A percentile compares a stretch with the other conserved stretches of the same genome.
phyloP scores from a whole-genome alignment of 345 rosid species.

The Turnera subulata region DNA sequence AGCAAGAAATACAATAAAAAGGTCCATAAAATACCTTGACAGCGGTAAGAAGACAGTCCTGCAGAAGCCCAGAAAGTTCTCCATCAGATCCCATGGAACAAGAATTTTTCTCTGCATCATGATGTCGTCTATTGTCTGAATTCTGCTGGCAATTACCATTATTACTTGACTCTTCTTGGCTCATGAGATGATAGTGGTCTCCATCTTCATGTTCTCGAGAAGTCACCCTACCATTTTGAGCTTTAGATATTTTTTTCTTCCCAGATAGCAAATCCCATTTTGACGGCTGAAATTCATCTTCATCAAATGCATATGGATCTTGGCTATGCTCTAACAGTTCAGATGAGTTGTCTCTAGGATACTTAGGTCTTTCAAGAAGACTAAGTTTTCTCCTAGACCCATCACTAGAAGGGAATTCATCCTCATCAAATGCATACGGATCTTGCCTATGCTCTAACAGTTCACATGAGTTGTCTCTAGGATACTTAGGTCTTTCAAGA shows the following conservation, averaged over 20 bases:
- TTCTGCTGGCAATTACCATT: slow-evolving; percentile 30
- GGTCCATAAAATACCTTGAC: slow-evolving; percentile 57
- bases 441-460: slow-evolving; percentile 52
- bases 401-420: slow-evolving; percentile 29
- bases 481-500: slow-evolving; percentile 29
- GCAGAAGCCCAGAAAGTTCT: slow-evolving; percentile 51
- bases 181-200: slow-evolving; percentile 27
- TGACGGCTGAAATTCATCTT: slow-evolving; percentile 63
- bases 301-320: slow-evolving; percentile 89
- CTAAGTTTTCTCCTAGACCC: slow-evolving; percentile 34
- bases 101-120: slow-evolving; percentile 35
- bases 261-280: slow-evolving; percentile 66
- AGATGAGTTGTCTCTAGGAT: slow-evolving; percentile 25
- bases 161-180: slow-evolving; percentile 44
- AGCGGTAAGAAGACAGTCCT: slow-evolving; percentile 86
- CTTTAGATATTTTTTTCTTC: slow-evolving; percentile 41
- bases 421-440: too few relatives aligned
- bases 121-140: slow-evolving; percentile 27
- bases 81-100: slow-evolving; percentile 35
- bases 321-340: slow-evolving; percentile 42
- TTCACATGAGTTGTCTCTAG: slow-evolving; percentile 28
- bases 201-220: slow-evolving; percentile 37
- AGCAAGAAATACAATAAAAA: slow-evolving; percentile 4
- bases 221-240: slow-evolving; percentile 28
- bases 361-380: slow-evolving; percentile 29